Base-by-base conservation (phyloP, 1,284 basidiomycete genomes). In the Earliella scabrosa region DNA sequence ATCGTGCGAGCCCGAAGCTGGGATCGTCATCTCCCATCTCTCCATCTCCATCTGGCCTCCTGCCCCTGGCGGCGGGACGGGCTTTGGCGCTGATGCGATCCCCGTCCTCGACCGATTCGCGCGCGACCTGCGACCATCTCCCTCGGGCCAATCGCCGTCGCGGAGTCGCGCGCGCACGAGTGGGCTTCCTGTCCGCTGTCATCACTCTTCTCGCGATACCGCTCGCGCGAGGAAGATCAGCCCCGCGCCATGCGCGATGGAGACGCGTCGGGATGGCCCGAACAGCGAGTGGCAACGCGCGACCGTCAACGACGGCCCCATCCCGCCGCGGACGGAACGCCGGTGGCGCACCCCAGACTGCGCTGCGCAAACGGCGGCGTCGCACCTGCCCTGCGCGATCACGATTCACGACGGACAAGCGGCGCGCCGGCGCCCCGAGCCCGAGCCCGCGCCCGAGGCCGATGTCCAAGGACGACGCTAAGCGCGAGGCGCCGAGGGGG, bases 391-490 rank as follows among this genome's bases (percentile, higher is more conserved):
- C 29, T 7, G 29, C 29, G 29, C 29, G 29, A 31, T 31, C 29
- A 13, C 29, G n/a, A n/a, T n/a, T n/a, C 29, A 13, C 29, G 29
- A 31, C 13, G 29, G 29, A n/a, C n/a, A n/a, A n/a, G n/a, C n/a
- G n/a, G n/a, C n/a, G n/a, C n/a, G n/a, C 43, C 48, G 44, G 51
- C 18, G 31, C 44, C 56, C 38, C 47, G 47, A 45, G 29, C 29
- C 29, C 29, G 29, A 31, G 29, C 29, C 29, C 29, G 29, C 6
- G 29, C 29, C 29, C 29, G 29, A 31, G 29, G 45, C 38, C 44
- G 24, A 14, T 26, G 21, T 26, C 23, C 26, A 38, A 41, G 38
- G 45, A 26, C 21, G 10, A n/a, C 9, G n/a, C 13, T 31, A 31
- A 13, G 29, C 29, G 29, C 29, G 29, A 41, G 32, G 34, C 45